These are phyloP conservation scores for Conoideocrella luteorostrata DNA, from an alignment of 2,329 filamentous ascomycete species.

Conservation along the genomic window DNA sequence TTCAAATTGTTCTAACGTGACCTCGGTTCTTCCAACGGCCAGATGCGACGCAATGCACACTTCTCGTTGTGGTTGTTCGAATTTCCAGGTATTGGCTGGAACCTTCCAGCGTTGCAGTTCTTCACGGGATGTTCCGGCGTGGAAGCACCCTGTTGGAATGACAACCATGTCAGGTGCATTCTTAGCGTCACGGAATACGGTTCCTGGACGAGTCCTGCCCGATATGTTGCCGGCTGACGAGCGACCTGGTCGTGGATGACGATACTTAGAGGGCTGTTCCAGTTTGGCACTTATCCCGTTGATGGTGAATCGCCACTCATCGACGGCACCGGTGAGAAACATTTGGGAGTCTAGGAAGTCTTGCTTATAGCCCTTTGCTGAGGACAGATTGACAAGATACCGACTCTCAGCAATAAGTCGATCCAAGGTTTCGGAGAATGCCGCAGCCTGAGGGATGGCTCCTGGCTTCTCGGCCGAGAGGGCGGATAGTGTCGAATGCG, in stretches of 20 bases:
- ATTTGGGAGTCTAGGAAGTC: not conserved
- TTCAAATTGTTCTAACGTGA: constrained; percentile 9
- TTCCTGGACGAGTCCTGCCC: constrained; percentile 1
- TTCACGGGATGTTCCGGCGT: constrained; percentile 6
- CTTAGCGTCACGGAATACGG: constrained; percentile 6
- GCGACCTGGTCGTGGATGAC: not conserved
- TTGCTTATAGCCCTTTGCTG: constrained; percentile 1
- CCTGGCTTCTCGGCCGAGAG: not conserved
- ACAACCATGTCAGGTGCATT: constrained; percentile 9
- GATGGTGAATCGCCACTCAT: constrained; percentile 9
- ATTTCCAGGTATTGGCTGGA: not conserved
- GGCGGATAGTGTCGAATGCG: not conserved
- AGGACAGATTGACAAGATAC: not conserved
- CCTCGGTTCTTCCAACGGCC: constrained; percentile 10
- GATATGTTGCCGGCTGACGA: not conserved
- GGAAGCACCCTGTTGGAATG: constrained; percentile 10
- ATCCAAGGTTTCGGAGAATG: constrained; percentile 1
- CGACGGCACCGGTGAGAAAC: constrained; percentile 7
- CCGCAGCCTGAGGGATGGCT: not conserved
- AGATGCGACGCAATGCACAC: constrained; percentile 9
- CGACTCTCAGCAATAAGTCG: constrained; percentile 6
- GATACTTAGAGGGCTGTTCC: not conserved
- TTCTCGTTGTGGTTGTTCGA: constrained; percentile 8
- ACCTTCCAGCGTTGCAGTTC: constrained; percentile 11
- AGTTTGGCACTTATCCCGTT: constrained; percentile 5